phyloP scores from a whole-genome alignment of 768 basidiomycete genomes.

The Pulveroboletus sp. region DNA sequence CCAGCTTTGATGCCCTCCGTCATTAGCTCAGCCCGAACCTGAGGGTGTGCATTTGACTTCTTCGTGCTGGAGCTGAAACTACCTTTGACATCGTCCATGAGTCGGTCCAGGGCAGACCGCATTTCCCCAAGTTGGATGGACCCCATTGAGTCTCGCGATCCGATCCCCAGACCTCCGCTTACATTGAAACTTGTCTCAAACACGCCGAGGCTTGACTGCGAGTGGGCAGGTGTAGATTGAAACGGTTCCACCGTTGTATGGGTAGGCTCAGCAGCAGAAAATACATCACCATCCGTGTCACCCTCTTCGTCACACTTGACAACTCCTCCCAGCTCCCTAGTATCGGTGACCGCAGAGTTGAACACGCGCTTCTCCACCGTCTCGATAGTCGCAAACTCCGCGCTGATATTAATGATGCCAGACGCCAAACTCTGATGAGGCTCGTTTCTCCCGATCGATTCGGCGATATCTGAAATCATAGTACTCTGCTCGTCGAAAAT shows the following conservation, averaged over 20 bases:
- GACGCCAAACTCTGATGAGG: conserved; percentile 38
- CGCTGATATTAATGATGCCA: conserved; percentile 35
- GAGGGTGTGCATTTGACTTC: conserved; percentile 9
- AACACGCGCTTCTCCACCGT: conserved; percentile 41
- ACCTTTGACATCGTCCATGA: conserved; percentile 62
- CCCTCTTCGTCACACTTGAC: background rate
- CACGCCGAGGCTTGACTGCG: conserved; percentile 13
- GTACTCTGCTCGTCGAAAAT: background rate
- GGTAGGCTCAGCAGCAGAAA: background rate
- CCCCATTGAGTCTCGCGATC: conserved; percentile 38
- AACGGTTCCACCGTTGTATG: background rate
- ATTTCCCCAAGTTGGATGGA: conserved; percentile 62
- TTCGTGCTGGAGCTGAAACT: conserved; percentile 24
- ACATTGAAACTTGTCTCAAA: conserved; percentile 24
- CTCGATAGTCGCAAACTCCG: conserved; percentile 48
- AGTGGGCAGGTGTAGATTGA: conserved; percentile 9
- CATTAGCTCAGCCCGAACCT: conserved; percentile 25
- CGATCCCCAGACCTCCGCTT: conserved; percentile 19
- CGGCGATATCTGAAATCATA: background rate
- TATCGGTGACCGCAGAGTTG: conserved; percentile 6
- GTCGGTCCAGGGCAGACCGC: conserved; percentile 65
- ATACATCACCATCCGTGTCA: background rate
- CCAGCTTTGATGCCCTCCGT: conserved; percentile 32
- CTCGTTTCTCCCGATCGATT: conserved; percentile 21
- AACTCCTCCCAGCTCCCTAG: background rate